These are phyloP conservation scores for Agaricus sinodeliciosus DNA, from an alignment of 768 basidiomycete genomes.

Conservation along the genomic window DNA sequence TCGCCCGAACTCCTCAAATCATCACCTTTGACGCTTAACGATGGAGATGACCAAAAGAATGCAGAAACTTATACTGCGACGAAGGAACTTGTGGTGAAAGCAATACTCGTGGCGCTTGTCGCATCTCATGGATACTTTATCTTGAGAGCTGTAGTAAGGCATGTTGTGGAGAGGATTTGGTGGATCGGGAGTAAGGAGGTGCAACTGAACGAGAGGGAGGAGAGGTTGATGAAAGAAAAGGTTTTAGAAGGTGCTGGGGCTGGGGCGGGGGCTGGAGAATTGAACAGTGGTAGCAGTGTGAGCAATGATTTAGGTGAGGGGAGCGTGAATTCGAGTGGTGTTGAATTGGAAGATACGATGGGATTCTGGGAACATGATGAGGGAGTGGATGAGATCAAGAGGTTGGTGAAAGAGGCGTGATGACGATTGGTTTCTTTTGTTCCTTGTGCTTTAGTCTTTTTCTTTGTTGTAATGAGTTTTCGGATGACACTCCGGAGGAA, in stretches of 20 bases:
- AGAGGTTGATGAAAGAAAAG: slow-evolving; percentile 37
- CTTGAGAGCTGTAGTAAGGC: slow-evolving; percentile 53
- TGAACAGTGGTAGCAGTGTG: no score
- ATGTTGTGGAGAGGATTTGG: slow-evolving; percentile 64
- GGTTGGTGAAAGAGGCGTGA: slow-evolving; percentile 55
- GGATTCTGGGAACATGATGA: slow-evolving; percentile 71
- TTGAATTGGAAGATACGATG: slow-evolving; percentile 12
- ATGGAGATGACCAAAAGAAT: slow-evolving; percentile 9
- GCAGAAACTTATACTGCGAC: slow-evolving; percentile 28
- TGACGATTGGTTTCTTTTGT: neutral
- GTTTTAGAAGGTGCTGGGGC: slow-evolving; percentile 24
- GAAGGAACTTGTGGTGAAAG: slow-evolving; percentile 50
- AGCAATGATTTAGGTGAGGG: slow-evolving; percentile 9
- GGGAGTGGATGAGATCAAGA: slow-evolving; percentile 65
- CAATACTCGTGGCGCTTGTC: slow-evolving; percentile 67
- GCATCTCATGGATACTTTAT: slow-evolving; percentile 86
- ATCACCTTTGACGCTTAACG: slow-evolving; percentile 14
- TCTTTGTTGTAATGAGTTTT: neutral
- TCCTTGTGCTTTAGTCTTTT: neutral
- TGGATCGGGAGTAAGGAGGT: slow-evolving; percentile 75
- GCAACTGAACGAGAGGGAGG: slow-evolving; percentile 45
- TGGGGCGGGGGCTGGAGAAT: neutral
- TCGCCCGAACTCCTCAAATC: neutral
- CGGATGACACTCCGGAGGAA: neutral
- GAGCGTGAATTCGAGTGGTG: slow-evolving; percentile 11